Evolutionary conservation across 31 red algal genomes (phyloP).

Genomic region (Odonthalia washingtoniensis): DNA sequence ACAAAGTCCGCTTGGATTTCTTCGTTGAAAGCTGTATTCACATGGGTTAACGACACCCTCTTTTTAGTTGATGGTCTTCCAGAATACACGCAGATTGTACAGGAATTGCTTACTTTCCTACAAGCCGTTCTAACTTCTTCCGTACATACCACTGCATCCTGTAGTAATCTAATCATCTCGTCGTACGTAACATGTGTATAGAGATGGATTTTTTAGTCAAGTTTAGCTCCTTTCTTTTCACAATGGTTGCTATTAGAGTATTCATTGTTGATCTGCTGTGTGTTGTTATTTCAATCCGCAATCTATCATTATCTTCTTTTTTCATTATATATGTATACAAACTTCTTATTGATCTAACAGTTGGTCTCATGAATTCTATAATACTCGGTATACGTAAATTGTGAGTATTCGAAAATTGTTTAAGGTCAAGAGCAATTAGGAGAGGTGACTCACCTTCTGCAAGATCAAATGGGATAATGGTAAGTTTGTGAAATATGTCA

Average conservation of each 20-base stretch:
- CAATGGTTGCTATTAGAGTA: neutral
- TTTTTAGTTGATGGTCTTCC: slow-evolving; percentile 15
- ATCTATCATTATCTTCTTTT: neutral
- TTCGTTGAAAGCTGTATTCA: slow-evolving; percentile 57
- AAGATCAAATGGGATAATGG: slow-evolving; percentile 15
- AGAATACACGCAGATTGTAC: slow-evolving; percentile 31
- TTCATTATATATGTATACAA: slow-evolving; percentile 20
- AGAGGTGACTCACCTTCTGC: slow-evolving; percentile 6
- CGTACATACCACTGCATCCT: too few relatives aligned
- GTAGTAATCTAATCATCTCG: neutral
- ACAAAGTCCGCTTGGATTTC: slow-evolving; percentile 49
- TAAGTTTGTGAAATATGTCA: slow-evolving; percentile 12
- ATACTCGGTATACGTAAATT: too few relatives aligned
- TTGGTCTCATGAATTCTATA: too few relatives aligned
- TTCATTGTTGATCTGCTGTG: slow-evolving; percentile 13
- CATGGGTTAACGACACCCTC: slow-evolving; percentile 40
- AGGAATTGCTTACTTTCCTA: neutral
- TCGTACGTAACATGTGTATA: neutral
- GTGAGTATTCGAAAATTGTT: too few relatives aligned
- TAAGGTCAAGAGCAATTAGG: slow-evolving; percentile 3
- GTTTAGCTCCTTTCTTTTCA: neutral
- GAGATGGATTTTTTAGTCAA: slow-evolving; percentile 14
- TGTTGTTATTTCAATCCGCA: neutral
- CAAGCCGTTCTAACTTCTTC: neutral
- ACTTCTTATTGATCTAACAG: neutral